These are phyloP conservation scores for Helotiales sp. DNA, from an alignment of 2,329 filamentous ascomycete genomes.

Conservation along the genomic window DNA sequence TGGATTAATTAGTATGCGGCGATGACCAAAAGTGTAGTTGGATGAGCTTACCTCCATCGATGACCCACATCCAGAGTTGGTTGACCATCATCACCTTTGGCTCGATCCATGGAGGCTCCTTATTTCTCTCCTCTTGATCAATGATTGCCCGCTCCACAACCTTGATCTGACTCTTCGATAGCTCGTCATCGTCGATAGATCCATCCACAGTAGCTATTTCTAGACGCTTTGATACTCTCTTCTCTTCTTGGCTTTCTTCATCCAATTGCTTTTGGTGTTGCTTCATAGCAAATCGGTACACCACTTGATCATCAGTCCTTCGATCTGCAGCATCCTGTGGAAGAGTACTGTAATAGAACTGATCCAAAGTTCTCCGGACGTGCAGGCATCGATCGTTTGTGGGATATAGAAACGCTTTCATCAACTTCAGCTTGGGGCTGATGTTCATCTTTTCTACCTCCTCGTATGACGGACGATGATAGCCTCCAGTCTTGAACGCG, in stretches of 20 bases:
- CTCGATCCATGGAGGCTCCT: not conserved
- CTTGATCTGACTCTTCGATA: not conserved
- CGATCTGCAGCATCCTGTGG: not conserved
- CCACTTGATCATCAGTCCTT: not conserved
- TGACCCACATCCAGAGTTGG: conserved; percentile 4
- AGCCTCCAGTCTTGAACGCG: not conserved
- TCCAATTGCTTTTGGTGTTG: not conserved
- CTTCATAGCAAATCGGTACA: not conserved
- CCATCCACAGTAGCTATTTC: not conserved
- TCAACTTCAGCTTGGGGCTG: not conserved
- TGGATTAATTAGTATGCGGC: not conserved
- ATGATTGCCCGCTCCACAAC: not conserved
- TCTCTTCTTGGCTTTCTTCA: not conserved
- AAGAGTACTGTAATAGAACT: conserved; percentile 7
- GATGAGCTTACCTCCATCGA: not conserved
- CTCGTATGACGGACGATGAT: not conserved
- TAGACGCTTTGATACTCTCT: not conserved
- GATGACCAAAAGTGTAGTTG: not conserved
- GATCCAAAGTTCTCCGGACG: conserved; percentile 5
- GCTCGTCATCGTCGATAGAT: not conserved
- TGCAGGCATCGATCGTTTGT: not conserved
- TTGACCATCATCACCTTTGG: conserved; percentile 6
- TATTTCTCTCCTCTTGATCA: not conserved
- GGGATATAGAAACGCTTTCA: not conserved
- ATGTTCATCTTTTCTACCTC: not conserved